Evolutionary conservation across 345 rosid genomes (phyloP).

Genomic region (Moricandia arvensis): DNA sequence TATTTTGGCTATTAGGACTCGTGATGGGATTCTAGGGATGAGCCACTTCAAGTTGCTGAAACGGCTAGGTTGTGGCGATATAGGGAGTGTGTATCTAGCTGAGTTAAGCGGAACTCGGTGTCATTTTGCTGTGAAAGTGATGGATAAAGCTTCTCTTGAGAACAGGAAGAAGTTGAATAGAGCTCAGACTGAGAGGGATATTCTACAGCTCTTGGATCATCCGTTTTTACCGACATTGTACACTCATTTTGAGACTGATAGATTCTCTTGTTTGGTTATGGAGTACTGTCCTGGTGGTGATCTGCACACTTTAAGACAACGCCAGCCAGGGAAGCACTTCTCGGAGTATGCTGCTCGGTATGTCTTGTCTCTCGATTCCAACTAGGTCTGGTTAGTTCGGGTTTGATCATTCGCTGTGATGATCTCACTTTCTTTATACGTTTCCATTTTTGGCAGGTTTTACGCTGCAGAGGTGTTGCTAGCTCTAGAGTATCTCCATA

Average conservation of each 20-base stretch:
- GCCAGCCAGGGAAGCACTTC: conserved; percentile 95
- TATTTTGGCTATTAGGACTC: conserved; percentile 74
- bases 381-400: background rate
- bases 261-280: conserved; percentile 97
- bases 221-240: conserved; percentile 95
- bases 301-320: conserved; percentile 88
- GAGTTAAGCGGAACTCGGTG: conserved; percentile 88
- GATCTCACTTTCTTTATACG: background rate
- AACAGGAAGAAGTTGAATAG: conserved; percentile 89
- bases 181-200: conserved; percentile 98
- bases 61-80: conserved; percentile 96
- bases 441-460: conserved; percentile 50
- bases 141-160: conserved; percentile 98
- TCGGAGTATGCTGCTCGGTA: conserved; percentile 98
- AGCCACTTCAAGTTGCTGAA: conserved; percentile 87
- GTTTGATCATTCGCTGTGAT: background rate
- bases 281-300: conserved; percentile 99
- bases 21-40: conserved; percentile 92
- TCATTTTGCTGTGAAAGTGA: conserved; percentile 95
- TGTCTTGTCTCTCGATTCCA: conserved; percentile 20
- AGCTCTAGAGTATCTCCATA: conserved; percentile 96
- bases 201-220: conserved; percentile 92
- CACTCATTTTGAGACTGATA: conserved; percentile 93
- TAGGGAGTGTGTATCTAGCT: conserved; percentile 97
- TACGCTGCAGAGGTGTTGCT: conserved; percentile 93